These are phyloP conservation scores for Poteriospumella lacustris DNA, from an alignment of 108 stramenopile genomes.

Conservation along the genomic window DNA sequence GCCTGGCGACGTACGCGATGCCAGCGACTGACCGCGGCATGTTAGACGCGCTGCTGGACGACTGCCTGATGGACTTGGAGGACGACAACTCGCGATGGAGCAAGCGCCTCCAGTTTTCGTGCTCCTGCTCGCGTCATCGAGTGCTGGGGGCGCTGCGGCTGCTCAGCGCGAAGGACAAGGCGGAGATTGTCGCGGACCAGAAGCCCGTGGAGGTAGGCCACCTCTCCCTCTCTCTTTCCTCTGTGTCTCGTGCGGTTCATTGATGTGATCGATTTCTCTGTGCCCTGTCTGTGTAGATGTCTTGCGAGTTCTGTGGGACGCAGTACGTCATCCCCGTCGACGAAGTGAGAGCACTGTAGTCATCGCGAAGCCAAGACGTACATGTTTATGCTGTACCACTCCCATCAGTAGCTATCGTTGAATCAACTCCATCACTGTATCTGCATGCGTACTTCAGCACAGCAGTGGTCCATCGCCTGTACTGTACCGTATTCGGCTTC, in stretches of 20 bases:
- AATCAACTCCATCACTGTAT: too few relatives aligned
- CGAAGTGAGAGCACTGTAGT: too few relatives aligned
- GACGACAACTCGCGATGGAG: not conserved
- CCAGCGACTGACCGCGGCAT: not conserved
- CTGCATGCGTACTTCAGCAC: too few relatives aligned
- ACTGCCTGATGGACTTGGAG: not conserved
- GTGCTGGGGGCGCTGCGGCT: not conserved
- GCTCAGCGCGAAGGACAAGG: not conserved
- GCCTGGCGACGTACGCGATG: not conserved
- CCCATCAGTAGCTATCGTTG: too few relatives aligned
- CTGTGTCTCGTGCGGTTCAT: too few relatives aligned
- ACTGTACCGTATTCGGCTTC: too few relatives aligned
- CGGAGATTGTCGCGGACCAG: not conserved
- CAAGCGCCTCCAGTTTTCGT: not conserved
- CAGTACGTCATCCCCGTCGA: not conserved
- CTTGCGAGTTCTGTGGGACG: slow-evolving; percentile 2
- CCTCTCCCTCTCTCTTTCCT: not conserved
- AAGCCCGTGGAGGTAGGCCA: not conserved
- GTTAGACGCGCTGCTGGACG: not conserved
- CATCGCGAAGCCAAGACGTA: too few relatives aligned
- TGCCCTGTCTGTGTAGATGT: not conserved
- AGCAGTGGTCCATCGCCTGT: too few relatives aligned
- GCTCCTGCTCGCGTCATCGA: not conserved
- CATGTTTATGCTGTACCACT: too few relatives aligned
- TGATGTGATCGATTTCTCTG: not conserved